These are phyloP conservation scores for Phyllostachys edulis DNA, from an alignment of 176 grass and related monocot genomes.

Conservation along the genomic window DNA sequence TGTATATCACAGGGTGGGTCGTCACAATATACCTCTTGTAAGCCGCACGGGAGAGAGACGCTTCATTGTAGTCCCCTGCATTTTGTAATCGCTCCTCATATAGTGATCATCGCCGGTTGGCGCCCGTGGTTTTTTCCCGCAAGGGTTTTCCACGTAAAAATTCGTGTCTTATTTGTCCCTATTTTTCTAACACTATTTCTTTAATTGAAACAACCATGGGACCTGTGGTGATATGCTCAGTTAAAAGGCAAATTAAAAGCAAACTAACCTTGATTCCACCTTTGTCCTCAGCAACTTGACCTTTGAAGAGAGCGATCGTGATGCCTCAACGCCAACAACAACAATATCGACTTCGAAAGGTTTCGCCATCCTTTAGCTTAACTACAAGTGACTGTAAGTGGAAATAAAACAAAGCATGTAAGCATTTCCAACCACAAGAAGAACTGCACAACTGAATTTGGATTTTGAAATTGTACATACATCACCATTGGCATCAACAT, in stretches of 20 bases:
- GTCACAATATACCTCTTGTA: too few species aligned
- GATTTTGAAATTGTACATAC: conserved; percentile 48
- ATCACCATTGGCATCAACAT: conserved; percentile 71
- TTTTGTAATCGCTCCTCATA: too few species aligned
- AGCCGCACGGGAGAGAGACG: too few species aligned
- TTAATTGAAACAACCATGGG: conserved; percentile 11
- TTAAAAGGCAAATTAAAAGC: background rate
- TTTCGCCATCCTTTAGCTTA: conserved; percentile 81
- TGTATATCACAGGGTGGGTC: too few species aligned
- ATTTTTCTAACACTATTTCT: too few species aligned
- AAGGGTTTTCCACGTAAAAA: too few species aligned
- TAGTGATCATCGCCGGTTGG: too few species aligned
- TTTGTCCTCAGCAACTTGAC: conserved; percentile 85
- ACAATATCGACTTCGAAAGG: conserved; percentile 84
- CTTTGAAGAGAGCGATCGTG: conserved; percentile 88
- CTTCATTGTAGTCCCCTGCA: too few species aligned
- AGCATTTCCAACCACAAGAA: background rate
- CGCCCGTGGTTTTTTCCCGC: too few species aligned
- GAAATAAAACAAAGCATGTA: conserved; percentile 22
- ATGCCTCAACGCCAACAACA: conserved; percentile 89
- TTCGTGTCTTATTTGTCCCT: too few species aligned
- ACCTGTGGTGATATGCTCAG: background rate
- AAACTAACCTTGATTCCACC: conserved; percentile 93
- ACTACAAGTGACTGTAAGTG: conserved; percentile 68
- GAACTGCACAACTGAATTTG: conserved; percentile 13